These are phyloP conservation scores for Pseudodiploospora longispora DNA, from an alignment of 2,329 filamentous ascomycete species.

Conservation along the genomic window DNA sequence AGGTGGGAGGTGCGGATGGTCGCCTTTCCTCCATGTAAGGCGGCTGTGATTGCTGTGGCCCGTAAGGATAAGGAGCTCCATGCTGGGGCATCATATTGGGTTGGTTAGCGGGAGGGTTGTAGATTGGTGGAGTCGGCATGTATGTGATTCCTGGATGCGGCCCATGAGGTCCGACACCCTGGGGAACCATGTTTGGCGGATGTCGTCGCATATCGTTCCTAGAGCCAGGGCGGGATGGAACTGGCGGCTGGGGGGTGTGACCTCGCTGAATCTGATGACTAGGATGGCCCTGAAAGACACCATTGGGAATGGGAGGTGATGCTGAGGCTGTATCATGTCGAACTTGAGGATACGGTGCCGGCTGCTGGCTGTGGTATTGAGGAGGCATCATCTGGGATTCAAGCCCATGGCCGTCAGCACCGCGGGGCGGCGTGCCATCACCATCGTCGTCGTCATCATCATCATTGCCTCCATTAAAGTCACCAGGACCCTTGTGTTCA, in stretches of 20 bases:
- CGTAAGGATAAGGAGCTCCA: constrained; percentile 31
- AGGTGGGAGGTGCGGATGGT: constrained; percentile 61
- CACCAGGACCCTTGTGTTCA: constrained; percentile 90
- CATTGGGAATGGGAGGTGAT: constrained; percentile 80
- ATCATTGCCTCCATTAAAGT: constrained; percentile 82
- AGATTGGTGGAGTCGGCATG: constrained; percentile 79
- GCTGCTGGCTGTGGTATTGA: constrained; percentile 57
- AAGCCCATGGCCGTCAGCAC: constrained; percentile 43
- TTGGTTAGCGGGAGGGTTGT: constrained; percentile 51
- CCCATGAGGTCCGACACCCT: constrained; percentile 54
- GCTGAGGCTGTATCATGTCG: constrained; percentile 75
- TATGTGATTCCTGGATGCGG: constrained; percentile 62
- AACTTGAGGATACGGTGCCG: constrained; percentile 65
- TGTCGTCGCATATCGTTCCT: constrained; percentile 70
- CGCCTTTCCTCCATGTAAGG: constrained; percentile 70
- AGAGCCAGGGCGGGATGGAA: constrained; percentile 60
- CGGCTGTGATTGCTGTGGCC: constrained; percentile 40
- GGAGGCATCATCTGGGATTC: constrained; percentile 57
- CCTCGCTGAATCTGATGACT: constrained; percentile 46
- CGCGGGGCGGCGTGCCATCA: constrained; percentile 61
- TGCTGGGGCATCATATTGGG: constrained; percentile 29
- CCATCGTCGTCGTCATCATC: constrained; percentile 71
- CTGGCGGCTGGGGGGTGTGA: constrained; percentile 71
- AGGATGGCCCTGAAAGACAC: constrained; percentile 53
- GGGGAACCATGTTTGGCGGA: constrained; percentile 64